phyloP scores from a whole-genome alignment of 306 rosid genomes.

The Lathyrus oleraceus region DNA sequence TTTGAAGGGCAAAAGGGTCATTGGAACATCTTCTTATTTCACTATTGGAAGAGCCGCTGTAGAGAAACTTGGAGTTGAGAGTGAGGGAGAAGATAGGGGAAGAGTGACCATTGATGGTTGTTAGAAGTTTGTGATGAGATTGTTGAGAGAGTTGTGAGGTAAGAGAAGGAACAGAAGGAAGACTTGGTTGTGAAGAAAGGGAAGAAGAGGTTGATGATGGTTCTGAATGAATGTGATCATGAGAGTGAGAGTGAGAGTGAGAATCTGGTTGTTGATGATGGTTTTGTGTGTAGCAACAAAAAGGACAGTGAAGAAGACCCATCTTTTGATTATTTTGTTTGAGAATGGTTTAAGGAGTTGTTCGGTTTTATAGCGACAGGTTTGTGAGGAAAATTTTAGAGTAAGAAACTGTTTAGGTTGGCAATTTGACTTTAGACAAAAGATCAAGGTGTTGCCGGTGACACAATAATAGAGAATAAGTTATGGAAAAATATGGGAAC shows the following conservation, averaged over 20 bases:
- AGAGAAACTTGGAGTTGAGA: slow-evolving; percentile 50
- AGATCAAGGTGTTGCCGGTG: background rate
- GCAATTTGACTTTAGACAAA: background rate
- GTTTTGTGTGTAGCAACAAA: slow-evolving; percentile 37
- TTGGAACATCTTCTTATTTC: slow-evolving; percentile 36
- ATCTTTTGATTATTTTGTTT: slow-evolving; percentile 20
- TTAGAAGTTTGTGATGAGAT: slow-evolving; percentile 37
- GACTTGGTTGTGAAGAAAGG: slow-evolving; percentile 69
- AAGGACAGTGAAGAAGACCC: slow-evolving; percentile 52
- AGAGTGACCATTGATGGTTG: slow-evolving; percentile 49
- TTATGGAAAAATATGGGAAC: too few species aligned
- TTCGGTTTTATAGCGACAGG: slow-evolving; percentile 38
- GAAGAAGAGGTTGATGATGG: slow-evolving; percentile 52
- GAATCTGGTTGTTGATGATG: slow-evolving; percentile 24
- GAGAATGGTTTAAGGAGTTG: background rate
- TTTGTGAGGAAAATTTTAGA: background rate
- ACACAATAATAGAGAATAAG: background rate
- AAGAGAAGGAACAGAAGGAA: slow-evolving; percentile 72
- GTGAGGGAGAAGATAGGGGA: slow-evolving; percentile 53
- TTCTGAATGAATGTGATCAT: slow-evolving; percentile 41
- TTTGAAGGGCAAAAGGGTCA: slow-evolving; percentile 26
- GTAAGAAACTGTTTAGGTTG: background rate
- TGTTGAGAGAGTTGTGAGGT: slow-evolving; percentile 19
- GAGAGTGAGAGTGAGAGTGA: slow-evolving; percentile 18
- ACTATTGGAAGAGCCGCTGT: slow-evolving; percentile 50